phyloP scores from a whole-genome alignment of 1,139 yeast species.

The Ashbya aceris region DNA sequence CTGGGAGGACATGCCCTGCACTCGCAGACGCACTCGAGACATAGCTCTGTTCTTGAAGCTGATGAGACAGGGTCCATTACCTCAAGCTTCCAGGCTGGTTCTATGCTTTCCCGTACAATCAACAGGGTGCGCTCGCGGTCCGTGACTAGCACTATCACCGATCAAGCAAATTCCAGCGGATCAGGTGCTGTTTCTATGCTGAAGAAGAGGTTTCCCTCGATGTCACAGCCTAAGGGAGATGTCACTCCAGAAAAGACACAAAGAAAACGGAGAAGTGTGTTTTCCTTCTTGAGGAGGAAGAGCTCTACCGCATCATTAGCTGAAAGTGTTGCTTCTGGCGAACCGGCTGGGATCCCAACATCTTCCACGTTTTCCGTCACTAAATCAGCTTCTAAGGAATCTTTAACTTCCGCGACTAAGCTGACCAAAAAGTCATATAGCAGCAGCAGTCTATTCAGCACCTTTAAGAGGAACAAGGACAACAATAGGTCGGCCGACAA shows the following conservation, averaged over 20 bases:
- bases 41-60: too few species aligned
- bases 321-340: neutral
- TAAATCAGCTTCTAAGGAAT: conserved; percentile 6
- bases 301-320: conserved; percentile 10
- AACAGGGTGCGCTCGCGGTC: neutral
- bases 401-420: conserved; percentile 12
- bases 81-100: too few species aligned
- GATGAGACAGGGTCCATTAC: too few species aligned
- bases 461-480: conserved; percentile 14
- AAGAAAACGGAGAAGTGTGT: conserved; percentile 25
- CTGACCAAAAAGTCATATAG: conserved; percentile 22
- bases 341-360: conserved; percentile 7
- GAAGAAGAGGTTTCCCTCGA: neutral
- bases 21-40: too few species aligned
- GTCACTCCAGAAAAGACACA: neutral
- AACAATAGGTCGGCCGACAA: neutral
- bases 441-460: conserved; percentile 20
- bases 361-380: conserved; percentile 14
- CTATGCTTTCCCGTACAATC: neutral
- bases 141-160: neutral
- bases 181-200: neutral
- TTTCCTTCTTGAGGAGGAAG: conserved; percentile 30
- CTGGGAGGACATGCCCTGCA: too few species aligned
- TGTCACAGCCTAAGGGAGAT: neutral
- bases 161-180: neutral